Evolutionary conservation across 768 basidiomycete species (phyloP).

Genomic region (Postia placenta): DNA sequence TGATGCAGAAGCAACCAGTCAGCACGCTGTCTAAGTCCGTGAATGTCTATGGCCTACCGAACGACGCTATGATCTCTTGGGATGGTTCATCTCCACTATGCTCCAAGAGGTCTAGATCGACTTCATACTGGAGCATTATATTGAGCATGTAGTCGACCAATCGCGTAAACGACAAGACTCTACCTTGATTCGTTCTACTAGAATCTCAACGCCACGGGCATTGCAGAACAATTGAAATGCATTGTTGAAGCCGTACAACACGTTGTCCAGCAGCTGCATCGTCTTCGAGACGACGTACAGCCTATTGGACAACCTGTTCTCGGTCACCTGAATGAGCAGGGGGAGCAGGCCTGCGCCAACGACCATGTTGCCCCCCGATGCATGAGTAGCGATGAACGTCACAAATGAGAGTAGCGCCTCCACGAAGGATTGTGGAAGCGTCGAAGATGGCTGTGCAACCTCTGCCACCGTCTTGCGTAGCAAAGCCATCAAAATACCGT

Average conservation of each 20-base stretch:
- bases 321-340: constrained; percentile 82
- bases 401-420: constrained; percentile 86
- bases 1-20: constrained; percentile 20
- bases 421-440: constrained; percentile 64
- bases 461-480: constrained; percentile 77
- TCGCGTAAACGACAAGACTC: constrained; percentile 16
- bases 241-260: constrained; percentile 83
- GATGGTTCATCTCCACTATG: constrained; percentile 38
- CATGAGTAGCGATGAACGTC: constrained; percentile 79
- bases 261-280: constrained; percentile 88
- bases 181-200: constrained; percentile 87
- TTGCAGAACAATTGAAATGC: constrained; percentile 85
- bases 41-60: constrained; percentile 35
- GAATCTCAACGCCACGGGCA: constrained; percentile 74
- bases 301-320: constrained; percentile 64
- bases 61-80: constrained; percentile 43
- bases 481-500: constrained; percentile 88
- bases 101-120: constrained; percentile 39
- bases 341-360: constrained; percentile 91
- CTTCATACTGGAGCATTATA: constrained; percentile 24
- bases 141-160: constrained; percentile 8
- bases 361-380: constrained; percentile 87
- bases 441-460: constrained; percentile 59
- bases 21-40: background rate
- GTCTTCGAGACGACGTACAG: constrained; percentile 81